Base-by-base conservation (phyloP, 1,139 yeast species). In the Oligophagozyma castellii region DNA sequence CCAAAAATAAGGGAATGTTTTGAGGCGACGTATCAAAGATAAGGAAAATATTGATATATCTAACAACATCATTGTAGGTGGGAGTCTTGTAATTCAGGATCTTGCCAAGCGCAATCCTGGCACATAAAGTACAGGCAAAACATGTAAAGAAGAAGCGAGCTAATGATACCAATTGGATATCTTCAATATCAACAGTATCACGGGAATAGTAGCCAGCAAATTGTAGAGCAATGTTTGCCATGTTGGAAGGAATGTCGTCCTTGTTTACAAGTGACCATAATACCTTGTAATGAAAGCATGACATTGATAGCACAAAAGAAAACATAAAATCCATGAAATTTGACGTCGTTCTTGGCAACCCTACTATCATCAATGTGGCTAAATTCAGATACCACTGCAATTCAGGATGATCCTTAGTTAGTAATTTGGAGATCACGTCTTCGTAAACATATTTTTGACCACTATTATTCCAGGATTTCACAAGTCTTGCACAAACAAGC, bases 391-490 rank as follows among this genome's bases (percentile, higher is more conserved):
- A 23, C 84, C 92, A 75, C 24, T 70, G 56, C 2, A 63, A 14
- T 1, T 37, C 30, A 7, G 58, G 43, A 26, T 59, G 38, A 1
- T 47, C 39, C 15, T 41, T 38, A n/a, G n/a, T n/a, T 10, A 56
- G 31, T 8, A 48, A 37, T 5, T 49, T 48, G 1, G 63, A 46
- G n/a, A 76, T 50, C 22, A 66, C 70, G 10, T 63, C 56, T 2
- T 67, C 64, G 16, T 66, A 50, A 2, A 65, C 61, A 20, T 65
- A 74, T 42, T 89, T 89, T 46, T 86, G 95, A 0, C 99, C 99
- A 29, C 89, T 73, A 40, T 77, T 78, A 44, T 79, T 79, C 93
- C 95, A 89, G 1, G 83, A 75, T 34, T 89, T 65, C n/a, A 84
- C 51, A 0, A 75, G 11, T 36, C 96, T 64, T 4, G 77, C 39